Percentiles rank a stretch among this genome's conserved stretches.
Conservation (phyloP, 2,329 filamentous ascomycete genomes). For the Cercospora nicotianae region DNA sequence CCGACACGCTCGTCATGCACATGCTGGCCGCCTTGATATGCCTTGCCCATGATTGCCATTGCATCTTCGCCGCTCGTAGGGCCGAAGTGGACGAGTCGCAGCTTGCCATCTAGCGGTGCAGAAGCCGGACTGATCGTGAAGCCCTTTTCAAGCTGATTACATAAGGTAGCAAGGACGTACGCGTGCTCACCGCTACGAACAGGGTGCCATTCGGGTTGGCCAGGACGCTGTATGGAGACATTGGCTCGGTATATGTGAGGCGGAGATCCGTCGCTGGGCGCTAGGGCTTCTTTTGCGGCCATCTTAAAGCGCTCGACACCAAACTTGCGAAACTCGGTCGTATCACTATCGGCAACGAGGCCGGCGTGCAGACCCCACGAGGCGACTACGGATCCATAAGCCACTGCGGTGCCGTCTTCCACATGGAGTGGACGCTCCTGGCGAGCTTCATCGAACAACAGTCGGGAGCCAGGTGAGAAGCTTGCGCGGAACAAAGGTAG, state of each 20-base stretch:
- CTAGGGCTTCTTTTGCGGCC: constrained; percentile 75
- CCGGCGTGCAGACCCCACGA: constrained; percentile 89
- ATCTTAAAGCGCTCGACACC: constrained; percentile 79
- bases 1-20: constrained; percentile 58
- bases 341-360: constrained; percentile 89
- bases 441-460: constrained; percentile 47
- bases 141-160: constrained; percentile 76
- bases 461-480: constrained; percentile 48
- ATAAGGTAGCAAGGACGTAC: constrained; percentile 74
- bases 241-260: constrained; percentile 60
- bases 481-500: constrained; percentile 47
- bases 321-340: constrained; percentile 72
- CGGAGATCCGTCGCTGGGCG: constrained; percentile 52
- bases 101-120: constrained; percentile 66
- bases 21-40: constrained; percentile 59
- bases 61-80: constrained; percentile 63
- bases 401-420: constrained; percentile 36
- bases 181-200: constrained; percentile 57
- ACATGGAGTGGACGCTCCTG: constrained; percentile 42
- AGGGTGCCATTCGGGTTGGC: constrained; percentile 33
- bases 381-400: constrained; percentile 77
- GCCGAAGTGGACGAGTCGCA: constrained; percentile 75
- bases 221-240: constrained; percentile 47
- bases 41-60: constrained; percentile 72
- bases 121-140: constrained; percentile 80